phyloP scores from a whole-genome alignment of 148 eudicot species.

The Chenopodium album region DNA sequence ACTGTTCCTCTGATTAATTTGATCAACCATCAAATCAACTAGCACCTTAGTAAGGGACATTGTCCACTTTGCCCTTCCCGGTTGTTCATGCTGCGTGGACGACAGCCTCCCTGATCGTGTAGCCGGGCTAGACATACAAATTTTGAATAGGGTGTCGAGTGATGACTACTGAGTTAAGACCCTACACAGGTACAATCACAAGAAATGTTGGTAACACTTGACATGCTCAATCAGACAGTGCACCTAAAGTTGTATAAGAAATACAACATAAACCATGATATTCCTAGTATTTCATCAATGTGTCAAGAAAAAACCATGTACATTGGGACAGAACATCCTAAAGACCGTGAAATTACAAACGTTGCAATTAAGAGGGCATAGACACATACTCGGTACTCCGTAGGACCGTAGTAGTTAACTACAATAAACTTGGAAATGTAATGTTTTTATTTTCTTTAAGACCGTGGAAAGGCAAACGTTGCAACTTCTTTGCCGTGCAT shows the following conservation, averaged over 20 bases:
- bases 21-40: slow-evolving; percentile 67
- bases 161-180: not conserved
- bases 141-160: not conserved
- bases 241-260: not conserved
- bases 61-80: slow-evolving; percentile 75
- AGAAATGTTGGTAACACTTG: not conserved
- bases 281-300: too few species aligned
- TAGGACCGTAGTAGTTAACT: too few species aligned
- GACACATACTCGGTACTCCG: too few species aligned
- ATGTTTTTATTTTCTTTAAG: too few species aligned
- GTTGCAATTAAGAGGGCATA: too few species aligned
- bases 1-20: slow-evolving; percentile 48
- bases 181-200: not conserved
- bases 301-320: too few species aligned
- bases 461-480: too few species aligned
- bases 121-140: slow-evolving; percentile 56
- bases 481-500: too few species aligned
- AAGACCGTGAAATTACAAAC: too few species aligned
- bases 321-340: too few species aligned
- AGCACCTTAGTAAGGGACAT: slow-evolving; percentile 51
- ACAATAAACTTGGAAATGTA: too few species aligned
- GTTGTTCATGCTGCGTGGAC: slow-evolving; percentile 43
- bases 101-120: slow-evolving; percentile 48
- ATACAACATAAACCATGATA: too few species aligned
- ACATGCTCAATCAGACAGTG: not conserved